Evolutionary conservation across 2,329 filamentous ascomycete genomes (phyloP).

Genomic region (Penicillium sp.): DNA sequence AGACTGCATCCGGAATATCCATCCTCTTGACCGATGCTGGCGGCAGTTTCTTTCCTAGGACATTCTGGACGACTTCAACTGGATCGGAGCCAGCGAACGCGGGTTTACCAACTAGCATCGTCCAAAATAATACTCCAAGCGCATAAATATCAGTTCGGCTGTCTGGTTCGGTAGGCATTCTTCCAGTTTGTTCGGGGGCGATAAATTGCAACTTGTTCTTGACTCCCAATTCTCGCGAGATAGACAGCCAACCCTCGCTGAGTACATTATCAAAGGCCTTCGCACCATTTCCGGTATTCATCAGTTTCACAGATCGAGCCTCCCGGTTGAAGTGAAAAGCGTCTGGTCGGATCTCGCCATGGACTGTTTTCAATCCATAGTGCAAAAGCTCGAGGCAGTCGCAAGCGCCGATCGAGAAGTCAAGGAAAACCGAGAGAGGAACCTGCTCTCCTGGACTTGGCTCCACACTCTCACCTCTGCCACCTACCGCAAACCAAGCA

Average conservation of each 20-base stretch:
- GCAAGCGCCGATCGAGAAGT: conserved; percentile 87
- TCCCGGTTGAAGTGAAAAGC: conserved; percentile 84
- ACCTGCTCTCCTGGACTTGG: conserved; percentile 63
- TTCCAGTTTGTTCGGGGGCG: conserved; percentile 91
- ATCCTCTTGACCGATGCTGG: conserved; percentile 76
- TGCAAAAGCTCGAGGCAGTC: conserved; percentile 90
- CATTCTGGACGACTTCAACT: conserved; percentile 88
- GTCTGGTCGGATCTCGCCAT: conserved; percentile 89
- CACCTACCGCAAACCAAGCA: conserved; percentile 67
- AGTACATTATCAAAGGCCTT: conserved; percentile 90
- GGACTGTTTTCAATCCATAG: conserved; percentile 81
- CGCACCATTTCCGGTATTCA: conserved; percentile 84
- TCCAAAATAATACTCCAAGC: conserved; percentile 87
- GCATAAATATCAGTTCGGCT: conserved; percentile 93
- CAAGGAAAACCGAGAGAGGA: conserved; percentile 76
- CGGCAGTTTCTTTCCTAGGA: conserved; percentile 78
- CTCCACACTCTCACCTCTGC: conserved; percentile 52
- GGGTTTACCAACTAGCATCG: conserved; percentile 75
- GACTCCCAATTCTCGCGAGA: conserved; percentile 83
- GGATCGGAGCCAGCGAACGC: conserved; percentile 81
- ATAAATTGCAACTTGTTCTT: conserved; percentile 91
- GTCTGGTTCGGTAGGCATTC: conserved; percentile 90
- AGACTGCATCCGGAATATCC: conserved; percentile 83
- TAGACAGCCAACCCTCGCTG: conserved; percentile 81
- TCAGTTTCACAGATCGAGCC: conserved; percentile 73